A percentile compares a stretch with the other conserved stretches of the same genome.
Conservation (phyloP, 345 rosid species). For the Laguncularia racemosa region DNA sequence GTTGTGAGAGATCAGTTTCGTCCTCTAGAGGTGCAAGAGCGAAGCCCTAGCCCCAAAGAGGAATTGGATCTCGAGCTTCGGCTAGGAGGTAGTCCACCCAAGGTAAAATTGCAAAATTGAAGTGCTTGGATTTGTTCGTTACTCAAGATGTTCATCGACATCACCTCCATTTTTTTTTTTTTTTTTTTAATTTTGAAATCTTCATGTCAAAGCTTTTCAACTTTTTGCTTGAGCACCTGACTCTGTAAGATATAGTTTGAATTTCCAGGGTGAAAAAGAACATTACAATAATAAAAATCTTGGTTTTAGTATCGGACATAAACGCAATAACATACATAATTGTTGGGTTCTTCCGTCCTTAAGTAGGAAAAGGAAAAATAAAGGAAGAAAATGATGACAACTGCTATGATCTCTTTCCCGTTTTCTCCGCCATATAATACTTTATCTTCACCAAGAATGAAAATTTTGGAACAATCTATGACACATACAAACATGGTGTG, state of each 20-base stretch:
- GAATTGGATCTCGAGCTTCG: slow-evolving; percentile 95
- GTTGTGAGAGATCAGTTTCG: slow-evolving; percentile 24
- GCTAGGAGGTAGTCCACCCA: slow-evolving; percentile 68
- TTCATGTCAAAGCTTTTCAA: slow-evolving; percentile 6
- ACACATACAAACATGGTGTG: too few relatives aligned
- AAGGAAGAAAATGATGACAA: neutral
- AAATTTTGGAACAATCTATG: too few relatives aligned
- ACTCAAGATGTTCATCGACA: slow-evolving; percentile 1
- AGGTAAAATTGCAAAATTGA: slow-evolving; percentile 33
- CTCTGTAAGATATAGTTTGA: slow-evolving; percentile 10
- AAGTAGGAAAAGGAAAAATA: neutral
- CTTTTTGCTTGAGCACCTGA: slow-evolving; percentile 21
- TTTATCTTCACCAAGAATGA: too few relatives aligned
- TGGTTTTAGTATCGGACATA: neutral
- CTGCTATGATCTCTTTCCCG: too few relatives aligned
- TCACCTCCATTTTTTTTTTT: slow-evolving; percentile 3
- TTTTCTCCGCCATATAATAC: too few relatives aligned
- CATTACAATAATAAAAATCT: slow-evolving; percentile 8
- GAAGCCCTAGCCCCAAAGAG: slow-evolving; percentile 32
- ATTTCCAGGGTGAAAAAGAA: slow-evolving; percentile 18
- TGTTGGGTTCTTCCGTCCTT: neutral
- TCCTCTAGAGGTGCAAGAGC: slow-evolving; percentile 27
- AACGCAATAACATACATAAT: too few relatives aligned
- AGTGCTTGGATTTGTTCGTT: slow-evolving; percentile 13
- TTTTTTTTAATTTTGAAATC: neutral